phyloP scores from a whole-genome alignment of 495 filamentous ascomycete species.

The Penicillium cinerascens region DNA sequence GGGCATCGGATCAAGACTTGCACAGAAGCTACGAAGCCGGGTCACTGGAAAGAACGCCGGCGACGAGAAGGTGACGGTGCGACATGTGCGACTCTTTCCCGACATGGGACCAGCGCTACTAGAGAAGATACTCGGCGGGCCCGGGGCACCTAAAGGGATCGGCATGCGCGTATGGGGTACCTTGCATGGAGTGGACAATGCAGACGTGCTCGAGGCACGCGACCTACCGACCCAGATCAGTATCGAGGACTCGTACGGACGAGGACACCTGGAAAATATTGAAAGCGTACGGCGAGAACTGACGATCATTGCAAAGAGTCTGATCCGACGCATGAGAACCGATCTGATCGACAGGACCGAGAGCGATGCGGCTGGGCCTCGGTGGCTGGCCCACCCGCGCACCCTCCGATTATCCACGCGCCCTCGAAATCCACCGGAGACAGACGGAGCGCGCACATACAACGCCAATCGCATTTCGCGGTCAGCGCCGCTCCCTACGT shows the following conservation, averaged over 20 bases:
- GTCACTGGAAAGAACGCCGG: conserved; percentile 48
- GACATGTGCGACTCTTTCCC: conserved; percentile 58
- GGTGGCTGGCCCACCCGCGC: conserved; percentile 65
- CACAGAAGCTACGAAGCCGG: conserved; percentile 62
- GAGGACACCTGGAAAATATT: conserved; percentile 58
- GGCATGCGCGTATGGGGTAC: conserved; percentile 70
- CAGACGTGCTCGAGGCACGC: conserved; percentile 66
- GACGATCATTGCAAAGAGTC: conserved; percentile 56
- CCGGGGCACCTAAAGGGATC: conserved; percentile 65
- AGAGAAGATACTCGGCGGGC: conserved; percentile 62
- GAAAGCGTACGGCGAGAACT: conserved; percentile 64
- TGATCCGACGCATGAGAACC: conserved; percentile 72
- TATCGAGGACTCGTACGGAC: conserved; percentile 85
- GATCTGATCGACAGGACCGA: conserved; percentile 63
- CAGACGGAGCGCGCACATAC: conserved; percentile 48
- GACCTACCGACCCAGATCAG: conserved; percentile 83
- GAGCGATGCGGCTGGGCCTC: conserved; percentile 26
- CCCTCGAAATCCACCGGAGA: conserved; percentile 52
- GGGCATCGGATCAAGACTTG: conserved; percentile 77
- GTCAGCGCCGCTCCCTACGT: conserved; percentile 62
- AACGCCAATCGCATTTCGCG: conserved; percentile 64
- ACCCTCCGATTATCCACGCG: conserved; percentile 78
- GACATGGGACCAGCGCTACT: conserved; percentile 58
- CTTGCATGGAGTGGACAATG: conserved; percentile 64
- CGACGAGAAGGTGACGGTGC: conserved; percentile 58